phyloP scores from a whole-genome alignment of 306 rosid species.

The Mimosa pudica region DNA sequence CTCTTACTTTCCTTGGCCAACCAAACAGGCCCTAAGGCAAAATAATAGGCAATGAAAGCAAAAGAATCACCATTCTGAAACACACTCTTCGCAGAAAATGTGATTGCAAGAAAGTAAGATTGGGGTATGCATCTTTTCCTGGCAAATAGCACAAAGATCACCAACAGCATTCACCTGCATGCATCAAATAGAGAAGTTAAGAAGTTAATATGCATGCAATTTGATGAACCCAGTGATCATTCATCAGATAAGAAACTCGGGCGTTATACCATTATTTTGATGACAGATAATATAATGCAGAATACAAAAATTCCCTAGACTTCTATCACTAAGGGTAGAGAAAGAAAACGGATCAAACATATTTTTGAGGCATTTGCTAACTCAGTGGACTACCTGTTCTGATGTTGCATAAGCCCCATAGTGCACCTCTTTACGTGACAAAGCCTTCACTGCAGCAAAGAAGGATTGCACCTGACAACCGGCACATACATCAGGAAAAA shows the following conservation, averaged over 20 bases:
- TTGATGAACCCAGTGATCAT: slow-evolving; percentile 1
- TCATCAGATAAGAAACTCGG: not conserved
- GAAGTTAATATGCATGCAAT: slow-evolving; percentile 24
- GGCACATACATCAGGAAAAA: slow-evolving; percentile 17
- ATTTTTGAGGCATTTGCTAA: not conserved
- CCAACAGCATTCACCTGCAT: slow-evolving; percentile 85
- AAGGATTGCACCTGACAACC: slow-evolving; percentile 82
- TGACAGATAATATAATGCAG: not conserved
- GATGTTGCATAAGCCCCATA: slow-evolving; percentile 98
- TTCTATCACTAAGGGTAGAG: not conserved
- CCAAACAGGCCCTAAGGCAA: not conserved
- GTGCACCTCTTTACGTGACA: slow-evolving; percentile 95
- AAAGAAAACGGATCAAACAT: slow-evolving; percentile 3
- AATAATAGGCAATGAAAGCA: slow-evolving; percentile 16
- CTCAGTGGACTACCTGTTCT: slow-evolving; percentile 71
- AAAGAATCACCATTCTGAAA: slow-evolving; percentile 85
- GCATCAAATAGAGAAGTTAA: slow-evolving; percentile 36
- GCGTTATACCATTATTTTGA: not conserved
- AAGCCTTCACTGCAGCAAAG: slow-evolving; percentile 83
- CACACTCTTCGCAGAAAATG: slow-evolving; percentile 98
- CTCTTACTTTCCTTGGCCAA: too few species aligned
- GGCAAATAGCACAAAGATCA: slow-evolving; percentile 98
- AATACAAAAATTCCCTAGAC: not conserved
- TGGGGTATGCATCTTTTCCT: slow-evolving; percentile 98
- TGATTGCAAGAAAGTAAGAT: slow-evolving; percentile 91